A percentile compares a stretch with the other conserved stretches of the same genome.
Evolutionary conservation across 257 asterid species (phyloP).

Genomic region (Scutellaria galericulata): DNA sequence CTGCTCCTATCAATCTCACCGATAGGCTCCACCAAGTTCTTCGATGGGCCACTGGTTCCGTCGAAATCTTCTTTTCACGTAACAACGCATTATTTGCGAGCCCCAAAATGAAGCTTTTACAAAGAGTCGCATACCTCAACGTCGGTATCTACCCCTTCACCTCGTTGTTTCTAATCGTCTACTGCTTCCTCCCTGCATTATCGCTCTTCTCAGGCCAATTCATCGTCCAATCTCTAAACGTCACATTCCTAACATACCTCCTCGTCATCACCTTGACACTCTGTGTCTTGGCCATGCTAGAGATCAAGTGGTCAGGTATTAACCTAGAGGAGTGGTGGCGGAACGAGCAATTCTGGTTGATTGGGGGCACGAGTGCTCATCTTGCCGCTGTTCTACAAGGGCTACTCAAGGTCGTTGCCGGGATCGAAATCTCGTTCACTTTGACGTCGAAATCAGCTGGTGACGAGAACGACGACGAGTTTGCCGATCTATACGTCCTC

Average conservation of each 20-base stretch:
- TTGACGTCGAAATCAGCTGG: slow-evolving; percentile 75
- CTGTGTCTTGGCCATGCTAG: slow-evolving; percentile 66
- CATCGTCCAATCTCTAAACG: slow-evolving; percentile 65
- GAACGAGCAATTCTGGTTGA: slow-evolving; percentile 88
- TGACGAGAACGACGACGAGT: slow-evolving; percentile 73
- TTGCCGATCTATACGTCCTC: slow-evolving; percentile 66
- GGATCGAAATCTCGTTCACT: slow-evolving; percentile 84
- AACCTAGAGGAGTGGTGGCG: slow-evolving; percentile 90
- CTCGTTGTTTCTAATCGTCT: slow-evolving; percentile 74
- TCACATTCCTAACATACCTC: slow-evolving; percentile 75
- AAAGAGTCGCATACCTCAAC: slow-evolving; percentile 77
- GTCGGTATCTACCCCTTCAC: slow-evolving; percentile 90
- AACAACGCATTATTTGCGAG: slow-evolving; percentile 80
- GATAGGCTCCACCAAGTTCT: slow-evolving; percentile 93
- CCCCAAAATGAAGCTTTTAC: slow-evolving; percentile 71
- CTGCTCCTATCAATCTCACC: slow-evolving; percentile 84
- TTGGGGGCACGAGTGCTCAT: slow-evolving; percentile 91
- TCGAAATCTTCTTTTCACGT: slow-evolving; percentile 86
- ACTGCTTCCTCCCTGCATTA: slow-evolving; percentile 87
- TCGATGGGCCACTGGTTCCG: slow-evolving; percentile 93
- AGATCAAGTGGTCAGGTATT: slow-evolving; percentile 85
- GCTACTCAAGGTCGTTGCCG: slow-evolving; percentile 78
- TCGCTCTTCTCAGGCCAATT: slow-evolving; percentile 87
- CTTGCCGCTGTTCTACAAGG: slow-evolving; percentile 90
- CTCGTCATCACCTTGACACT: slow-evolving; percentile 72